Evolutionary conservation across 345 rosid genomes (phyloP).

Genomic region (Syzygium grande): DNA sequence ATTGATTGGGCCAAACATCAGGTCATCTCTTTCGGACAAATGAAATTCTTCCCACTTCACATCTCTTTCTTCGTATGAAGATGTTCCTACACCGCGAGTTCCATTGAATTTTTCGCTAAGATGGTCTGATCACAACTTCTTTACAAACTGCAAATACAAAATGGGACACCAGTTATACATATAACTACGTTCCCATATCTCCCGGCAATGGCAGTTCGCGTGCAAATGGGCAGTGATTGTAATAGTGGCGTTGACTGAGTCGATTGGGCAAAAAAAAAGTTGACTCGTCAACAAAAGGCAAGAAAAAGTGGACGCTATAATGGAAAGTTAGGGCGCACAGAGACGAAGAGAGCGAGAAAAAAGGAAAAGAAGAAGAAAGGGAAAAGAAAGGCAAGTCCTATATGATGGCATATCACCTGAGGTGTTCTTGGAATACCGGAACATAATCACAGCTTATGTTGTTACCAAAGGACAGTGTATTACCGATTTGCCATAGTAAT

Average conservation of each 20-base stretch:
- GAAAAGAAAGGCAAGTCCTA: not conserved
- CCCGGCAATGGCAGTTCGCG: not conserved
- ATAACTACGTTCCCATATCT: not conserved
- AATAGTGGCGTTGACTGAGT: not conserved
- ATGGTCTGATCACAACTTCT: accelerated
- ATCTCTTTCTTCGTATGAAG: not conserved
- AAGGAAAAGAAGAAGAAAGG: not conserved
- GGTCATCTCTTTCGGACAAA: not conserved
- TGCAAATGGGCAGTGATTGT: not conserved
- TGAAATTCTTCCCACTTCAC: not conserved
- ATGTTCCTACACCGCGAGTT: not conserved
- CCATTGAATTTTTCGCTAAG: not conserved
- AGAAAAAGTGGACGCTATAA: not conserved
- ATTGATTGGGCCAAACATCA: not conserved
- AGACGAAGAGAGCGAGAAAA: not conserved
- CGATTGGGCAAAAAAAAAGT: not conserved
- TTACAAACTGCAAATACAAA: not conserved
- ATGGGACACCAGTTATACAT: not conserved
- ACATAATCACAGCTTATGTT: not conserved
- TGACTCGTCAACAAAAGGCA: not conserved
- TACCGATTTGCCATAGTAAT: too few species aligned
- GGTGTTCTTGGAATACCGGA: too few species aligned
- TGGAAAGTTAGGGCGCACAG: not conserved
- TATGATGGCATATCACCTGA: too few species aligned
- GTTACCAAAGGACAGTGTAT: not conserved